Evolutionary conservation across 805 yeast species (phyloP), one percentile per base, ranked within the genome.

Genomic region (Isabelozyma gotoi): DNA sequence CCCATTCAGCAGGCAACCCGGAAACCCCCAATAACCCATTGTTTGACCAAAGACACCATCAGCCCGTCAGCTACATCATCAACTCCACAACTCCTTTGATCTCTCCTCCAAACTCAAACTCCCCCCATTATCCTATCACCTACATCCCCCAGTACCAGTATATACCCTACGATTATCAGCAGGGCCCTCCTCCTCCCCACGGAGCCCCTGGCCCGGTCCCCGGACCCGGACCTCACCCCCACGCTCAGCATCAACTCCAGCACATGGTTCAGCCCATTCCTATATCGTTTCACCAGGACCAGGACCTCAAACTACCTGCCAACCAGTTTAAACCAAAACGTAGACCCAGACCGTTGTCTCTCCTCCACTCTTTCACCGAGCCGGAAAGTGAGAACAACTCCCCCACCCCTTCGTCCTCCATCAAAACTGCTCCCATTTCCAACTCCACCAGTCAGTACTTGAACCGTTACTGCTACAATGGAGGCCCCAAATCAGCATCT

Each of bases 301-400:
- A 37, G 31, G 12, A 27, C 24, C 35, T 60, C 17, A 57, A 53
- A 38, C 37, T 57, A 10, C 65, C 66, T 6, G 34, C 49, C 3
- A 54, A 55, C 41, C 54, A 59, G 27, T 65, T 59, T 49, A 71
- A 67, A 46, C 72, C 72, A 5, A 68, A 65, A 45, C 51, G 68
- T 41, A 59, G 76, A 43, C 75, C 75, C 12, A 48, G 65, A 33
- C 76, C 75, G 5, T 54, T 71, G 37, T 46, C 69, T 11, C 60
- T 71, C 36, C 66, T 55, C 46, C 68, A 64, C 44, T 61, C 71
- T 15, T 58, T 56, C 45, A 47, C 57, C 19, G 54, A 54, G 19
- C 57, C 56, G 31, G 44, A 53, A 18, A 11, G 39, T 46, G 20
- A 46, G 44, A 37, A 36, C 44, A 18, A 45, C 49, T 8, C 48